Evolutionary conservation across 352 stramenopile genomes (phyloP).

Genomic region (Hyaloperonospora brassicae): DNA sequence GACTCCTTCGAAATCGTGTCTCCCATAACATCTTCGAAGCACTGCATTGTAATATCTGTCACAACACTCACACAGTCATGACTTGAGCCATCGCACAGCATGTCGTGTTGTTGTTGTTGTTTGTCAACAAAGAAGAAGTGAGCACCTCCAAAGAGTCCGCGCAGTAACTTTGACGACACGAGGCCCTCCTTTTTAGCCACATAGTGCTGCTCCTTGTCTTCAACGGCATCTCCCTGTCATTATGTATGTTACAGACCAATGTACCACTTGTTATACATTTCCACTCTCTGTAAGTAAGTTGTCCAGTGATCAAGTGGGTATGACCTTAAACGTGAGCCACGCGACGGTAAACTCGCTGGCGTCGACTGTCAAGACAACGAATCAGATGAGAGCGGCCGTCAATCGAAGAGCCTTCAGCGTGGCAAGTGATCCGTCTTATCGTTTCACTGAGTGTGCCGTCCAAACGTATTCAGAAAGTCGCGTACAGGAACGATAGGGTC

Average conservation of each 20-base stretch:
- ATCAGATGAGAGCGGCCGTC: constrained; percentile 2
- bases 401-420: neutral
- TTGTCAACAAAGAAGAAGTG: neutral
- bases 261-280: neutral
- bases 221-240: constrained; percentile 57
- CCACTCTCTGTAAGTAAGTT: neutral
- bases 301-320: neutral
- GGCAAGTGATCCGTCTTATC: constrained; percentile 1
- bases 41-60: constrained; percentile 55
- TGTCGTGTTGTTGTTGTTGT: neutral
- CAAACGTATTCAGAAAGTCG: constrained; percentile 3
- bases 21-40: constrained; percentile 45
- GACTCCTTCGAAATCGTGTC: constrained; percentile 61
- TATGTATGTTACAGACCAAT: neutral
- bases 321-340: constrained; percentile 84
- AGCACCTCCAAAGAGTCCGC: constrained; percentile 64
- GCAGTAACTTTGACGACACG: constrained; percentile 67
- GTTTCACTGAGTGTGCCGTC: neutral
- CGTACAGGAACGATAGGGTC: constrained; percentile 48
- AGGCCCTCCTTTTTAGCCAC: constrained; percentile 63
- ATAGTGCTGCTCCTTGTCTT: constrained; percentile 55
- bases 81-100: neutral
- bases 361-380: constrained; percentile 37
- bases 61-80: neutral
- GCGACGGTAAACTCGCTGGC: constrained; percentile 73